Base-by-base conservation (phyloP, 768 basidiomycete genomes). In the Termitomyces eurrhizus region DNA sequence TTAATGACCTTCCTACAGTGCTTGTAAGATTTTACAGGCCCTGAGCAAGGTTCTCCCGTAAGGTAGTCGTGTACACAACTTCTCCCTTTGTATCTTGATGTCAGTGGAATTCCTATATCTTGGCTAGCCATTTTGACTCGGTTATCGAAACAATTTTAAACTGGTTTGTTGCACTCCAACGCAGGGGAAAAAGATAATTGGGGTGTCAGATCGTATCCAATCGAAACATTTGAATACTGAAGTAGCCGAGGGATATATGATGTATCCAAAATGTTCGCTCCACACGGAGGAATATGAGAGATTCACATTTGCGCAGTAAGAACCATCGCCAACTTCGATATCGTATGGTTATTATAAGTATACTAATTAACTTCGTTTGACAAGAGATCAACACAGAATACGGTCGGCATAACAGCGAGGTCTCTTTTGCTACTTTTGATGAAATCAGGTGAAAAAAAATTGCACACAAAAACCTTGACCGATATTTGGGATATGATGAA, bases 1-100 rank as follows among this genome's bases (percentile, higher is more conserved):
- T 41, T 21, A 35, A n/a, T 57, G 14, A 52, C 24, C 13, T 26
- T 37, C 24, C 36, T 37, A 2, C 29, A 62, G 61, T 62, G 61
- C 42, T 49, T 58, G 52, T 62, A 44, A 62, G 29, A 18, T 21
- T 35, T 37, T 2, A n/a, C 1, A 16, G 8, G 24, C n/a, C 36
- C 52, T 7, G 24, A 39, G 26, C 18, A 53, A 35, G 52, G 13
- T 52, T 52, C 7, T 52, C 21, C 14, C 11, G 18, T n/a, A n/a
- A n/a, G n/a, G 4, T 44, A 44, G 4, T 21, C 8, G n/a, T 44
- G 42, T 44, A 42, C 41, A 37, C 11, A 21, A 13, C 21, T 14
- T 12, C 7, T 11, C 24, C 4, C 26, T 54, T 12, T 39, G 37
- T 41, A n/a, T 32, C 6, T 42, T n/a, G 41, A 36, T 41, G 24